These are phyloP conservation scores for Hygrophoropsis aurantiaca DNA, from an alignment of 768 basidiomycete species.

Conservation along the genomic window DNA sequence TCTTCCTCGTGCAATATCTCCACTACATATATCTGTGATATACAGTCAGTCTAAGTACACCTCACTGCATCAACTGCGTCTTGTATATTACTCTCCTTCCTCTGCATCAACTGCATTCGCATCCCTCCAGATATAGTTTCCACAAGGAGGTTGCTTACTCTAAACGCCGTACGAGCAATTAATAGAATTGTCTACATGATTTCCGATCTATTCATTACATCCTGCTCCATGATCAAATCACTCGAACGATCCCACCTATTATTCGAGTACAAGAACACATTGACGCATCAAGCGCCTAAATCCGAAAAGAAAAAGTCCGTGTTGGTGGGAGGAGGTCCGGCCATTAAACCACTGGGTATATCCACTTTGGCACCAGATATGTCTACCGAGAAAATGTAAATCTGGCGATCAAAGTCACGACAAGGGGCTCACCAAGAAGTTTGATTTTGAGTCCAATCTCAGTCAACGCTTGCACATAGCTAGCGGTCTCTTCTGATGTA, in stretches of 20 bases:
- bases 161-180: constrained; percentile 22
- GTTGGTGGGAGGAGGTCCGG: constrained; percentile 78
- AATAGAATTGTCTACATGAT: constrained; percentile 20
- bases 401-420: not conserved
- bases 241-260: not conserved
- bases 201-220: constrained; percentile 12
- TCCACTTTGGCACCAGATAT: constrained; percentile 87
- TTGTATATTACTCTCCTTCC: constrained; percentile 21
- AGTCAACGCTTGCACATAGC: constrained; percentile 82
- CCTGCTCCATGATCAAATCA: not conserved
- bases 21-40: constrained; percentile 23
- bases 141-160: constrained; percentile 14
- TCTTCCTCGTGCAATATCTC: constrained; percentile 4
- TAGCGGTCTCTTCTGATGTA: constrained; percentile 80
- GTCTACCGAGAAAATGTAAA: constrained; percentile 46
- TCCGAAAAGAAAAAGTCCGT: constrained; percentile 89
- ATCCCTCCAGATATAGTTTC: constrained; percentile 16
- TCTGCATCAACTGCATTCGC: constrained; percentile 63
- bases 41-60: constrained; percentile 9
- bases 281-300: constrained; percentile 11
- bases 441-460: constrained; percentile 93
- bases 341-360: constrained; percentile 75
- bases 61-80: constrained; percentile 27
- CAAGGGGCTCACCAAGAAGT: constrained; percentile 60
- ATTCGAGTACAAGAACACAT: constrained; percentile 6